Base-by-base conservation (phyloP, 345 rosid species). In the Corymbia maculata region DNA sequence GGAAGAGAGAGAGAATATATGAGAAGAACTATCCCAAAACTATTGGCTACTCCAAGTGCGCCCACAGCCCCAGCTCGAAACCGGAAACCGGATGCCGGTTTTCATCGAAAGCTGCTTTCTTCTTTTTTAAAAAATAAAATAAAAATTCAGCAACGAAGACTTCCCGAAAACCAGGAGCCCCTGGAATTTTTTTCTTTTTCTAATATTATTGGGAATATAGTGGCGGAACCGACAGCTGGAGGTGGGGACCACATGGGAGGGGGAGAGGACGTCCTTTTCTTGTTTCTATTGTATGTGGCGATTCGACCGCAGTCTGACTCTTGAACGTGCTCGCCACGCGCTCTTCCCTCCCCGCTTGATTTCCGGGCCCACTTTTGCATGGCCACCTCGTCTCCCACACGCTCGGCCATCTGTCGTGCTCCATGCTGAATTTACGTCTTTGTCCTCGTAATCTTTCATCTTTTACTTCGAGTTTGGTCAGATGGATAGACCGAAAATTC, bases 251-350 rank as follows among this genome's bases (percentile, higher is more conserved):
- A 14, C 5, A 5, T 70, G 80, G 70, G 79, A 9, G 21, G 7
- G 24, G 6, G 15, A 14, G 14, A 4, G 47, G 24, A 9, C 80
- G 80, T 36, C 80, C 47, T 70, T 70, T 28, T 1, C 86, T 24
- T 44, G 36, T 19, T 42, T 86, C 91, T 80, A 57, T 36, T 28
- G 89, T 91, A 95, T 91, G 99, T 93, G 98, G 98, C 96, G 95
- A 95, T 94, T 94, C 99, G 98, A 93, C 97, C 94, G 94, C 93
- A 92, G 95, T 90, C 94, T 93, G 93, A 88, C 93, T 87, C 93
- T 91, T 86, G 84, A 85, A 53, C 90, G 97, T 91, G 92, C 2
- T 10, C 44, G 91, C 93, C 98, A 97, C 99, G 98, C 95, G 94
- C 90, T 79, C 16, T 50, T 87, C 92, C 89, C 79, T 6, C 52